Base-by-base conservation (phyloP, 2,329 filamentous ascomycete genomes). In the Exophiala oligosperma region DNA sequence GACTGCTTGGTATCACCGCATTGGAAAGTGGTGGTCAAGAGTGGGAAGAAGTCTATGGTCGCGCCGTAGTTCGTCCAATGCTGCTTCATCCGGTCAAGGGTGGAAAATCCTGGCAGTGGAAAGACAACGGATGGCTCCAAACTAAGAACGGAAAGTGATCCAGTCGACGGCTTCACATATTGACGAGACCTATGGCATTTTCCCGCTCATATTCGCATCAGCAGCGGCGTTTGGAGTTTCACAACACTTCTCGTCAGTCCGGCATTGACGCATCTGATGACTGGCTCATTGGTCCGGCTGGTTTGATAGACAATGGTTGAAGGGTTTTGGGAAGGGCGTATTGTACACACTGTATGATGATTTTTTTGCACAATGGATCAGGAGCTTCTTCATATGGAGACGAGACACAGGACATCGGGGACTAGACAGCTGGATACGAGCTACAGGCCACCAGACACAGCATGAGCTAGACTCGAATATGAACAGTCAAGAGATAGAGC, bases 61-160 rank as follows among this genome's bases (percentile, higher is more conserved):
- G 65, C 35, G 63, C 67, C 3, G 64, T 70, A 7, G 63, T 70
- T 41, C 66, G 68, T 14, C 66, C 68, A 1, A 71, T 71, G 67
- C 64, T 71, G 52, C 68, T 71, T 38, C 69, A 71, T 61, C 69
- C 62, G n/a, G 64, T 71, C 53, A 71, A 71, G 57, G 68, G 69
- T 41, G 69, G 70, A 56, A 78, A 80, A 64, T 52, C 66, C 17
- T 65, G 62, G 60, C 61, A 61, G 49, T 68, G 66, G 66, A 60
- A 56, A 14, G 48, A 60, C 17, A 56, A 64, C 24, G 66, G 63
- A 26, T 68, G 66, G 66, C 52, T 59, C 14, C 58, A 66, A 47
- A 67, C 63, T 43, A 63, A 62, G 40, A 57, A 60, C 52, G 64
- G 65, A 52, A 63, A 58, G 48, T 68, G 55, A 64, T 41, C 23